phyloP scores from a whole-genome alignment of 352 stramenopile genomes.

The Phytophthora sansomeana region DNA sequence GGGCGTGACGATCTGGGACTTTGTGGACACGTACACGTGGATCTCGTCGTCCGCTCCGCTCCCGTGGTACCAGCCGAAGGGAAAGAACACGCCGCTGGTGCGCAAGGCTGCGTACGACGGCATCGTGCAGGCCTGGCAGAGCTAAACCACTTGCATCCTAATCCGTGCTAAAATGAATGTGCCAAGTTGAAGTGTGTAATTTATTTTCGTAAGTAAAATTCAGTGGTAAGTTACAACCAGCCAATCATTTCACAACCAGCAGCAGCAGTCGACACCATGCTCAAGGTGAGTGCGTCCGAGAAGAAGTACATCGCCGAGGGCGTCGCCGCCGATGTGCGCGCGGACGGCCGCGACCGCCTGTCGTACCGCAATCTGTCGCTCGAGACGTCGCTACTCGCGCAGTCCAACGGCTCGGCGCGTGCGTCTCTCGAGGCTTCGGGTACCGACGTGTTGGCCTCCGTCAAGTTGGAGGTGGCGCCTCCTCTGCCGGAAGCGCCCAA shows the following conservation, averaged over 20 bases:
- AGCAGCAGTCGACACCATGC: constrained; percentile 55
- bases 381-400: constrained; percentile 74
- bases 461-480: constrained; percentile 77
- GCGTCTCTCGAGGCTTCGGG: constrained; percentile 69
- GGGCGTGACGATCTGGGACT: constrained; percentile 16
- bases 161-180: too few relatives aligned
- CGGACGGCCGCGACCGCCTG: constrained; percentile 69
- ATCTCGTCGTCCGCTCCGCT: constrained; percentile 9
- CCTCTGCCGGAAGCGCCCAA: constrained; percentile 55
- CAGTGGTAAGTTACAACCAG: background rate
- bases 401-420: constrained; percentile 83
- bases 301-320: constrained; percentile 77
- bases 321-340: constrained; percentile 74
- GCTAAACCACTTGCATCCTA: too few relatives aligned
- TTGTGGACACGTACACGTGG: constrained; percentile 27
- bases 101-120: constrained; percentile 20
- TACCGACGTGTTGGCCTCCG: constrained; percentile 79
- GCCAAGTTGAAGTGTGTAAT: too few relatives aligned
- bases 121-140: constrained; percentile 11
- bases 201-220: background rate
- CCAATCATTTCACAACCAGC: constrained; percentile 6
- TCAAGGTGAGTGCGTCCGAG: constrained; percentile 82
- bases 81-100: constrained; percentile 13
- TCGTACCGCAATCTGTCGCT: constrained; percentile 68
- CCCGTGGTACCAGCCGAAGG: constrained; percentile 18